phyloP scores from a whole-genome alignment of 768 basidiomycete genomes.

The Boletus rufocinnamomeus region DNA sequence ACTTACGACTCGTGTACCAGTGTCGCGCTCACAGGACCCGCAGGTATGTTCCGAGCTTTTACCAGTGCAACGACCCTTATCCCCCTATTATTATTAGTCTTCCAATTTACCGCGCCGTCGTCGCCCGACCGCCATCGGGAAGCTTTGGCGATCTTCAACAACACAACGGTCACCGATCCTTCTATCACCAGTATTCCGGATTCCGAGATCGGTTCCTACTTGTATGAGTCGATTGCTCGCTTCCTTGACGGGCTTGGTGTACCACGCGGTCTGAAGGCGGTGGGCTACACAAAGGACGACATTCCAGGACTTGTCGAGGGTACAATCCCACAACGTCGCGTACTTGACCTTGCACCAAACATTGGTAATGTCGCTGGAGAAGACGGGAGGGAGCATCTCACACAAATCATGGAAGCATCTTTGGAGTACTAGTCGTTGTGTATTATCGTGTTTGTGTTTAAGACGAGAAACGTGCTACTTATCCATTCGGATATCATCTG shows the following conservation, averaged over 20 bases:
- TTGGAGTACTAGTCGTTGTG: conserved; percentile 59
- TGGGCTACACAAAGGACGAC: conserved; percentile 72
- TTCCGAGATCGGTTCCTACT: conserved; percentile 70
- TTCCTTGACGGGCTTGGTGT: conserved; percentile 86
- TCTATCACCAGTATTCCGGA: conserved; percentile 75
- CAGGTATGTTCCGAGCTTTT: conserved; percentile 47
- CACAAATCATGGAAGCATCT: conserved; percentile 76
- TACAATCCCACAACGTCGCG: conserved; percentile 88
- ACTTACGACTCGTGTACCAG: conserved; percentile 35
- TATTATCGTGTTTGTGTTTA: conserved; percentile 14
- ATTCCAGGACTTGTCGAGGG: conserved; percentile 82
- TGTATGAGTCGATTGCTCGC: conserved; percentile 84
- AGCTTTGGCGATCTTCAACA: conserved; percentile 80
- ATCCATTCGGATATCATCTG: not conserved
- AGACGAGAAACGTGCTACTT: not conserved
- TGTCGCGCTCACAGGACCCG: conserved; percentile 88
- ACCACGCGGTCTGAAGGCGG: conserved; percentile 80
- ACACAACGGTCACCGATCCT: conserved; percentile 64
- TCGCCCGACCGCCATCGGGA: conserved; percentile 90
- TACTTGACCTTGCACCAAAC: conserved; percentile 90
- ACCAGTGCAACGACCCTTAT: not conserved
- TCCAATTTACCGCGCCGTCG: conserved; percentile 94
- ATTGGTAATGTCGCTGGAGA: conserved; percentile 81
- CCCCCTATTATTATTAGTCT: conserved; percentile 50
- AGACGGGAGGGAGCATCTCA: conserved; percentile 82